Evolutionary conservation across 1,284 basidiomycete genomes (phyloP), one percentile per base, ranked within the genome.

Genomic region (Cutaneotrichosporon spelunceum): DNA sequence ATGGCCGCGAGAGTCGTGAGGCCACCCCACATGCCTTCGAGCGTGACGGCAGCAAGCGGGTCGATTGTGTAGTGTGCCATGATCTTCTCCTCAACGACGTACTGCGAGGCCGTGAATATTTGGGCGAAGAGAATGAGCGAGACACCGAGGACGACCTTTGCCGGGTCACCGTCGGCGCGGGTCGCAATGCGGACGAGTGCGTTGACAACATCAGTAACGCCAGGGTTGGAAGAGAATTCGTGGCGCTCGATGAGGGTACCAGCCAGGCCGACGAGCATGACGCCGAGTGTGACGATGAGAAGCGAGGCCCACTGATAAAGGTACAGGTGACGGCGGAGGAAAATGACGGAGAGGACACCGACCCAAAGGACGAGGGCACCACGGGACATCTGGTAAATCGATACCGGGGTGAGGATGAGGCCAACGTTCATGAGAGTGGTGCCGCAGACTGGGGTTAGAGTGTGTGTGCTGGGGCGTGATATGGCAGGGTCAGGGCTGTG

Each of bases 311-410:
- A 99, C 67, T 85, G 83, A 53, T 75, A 79, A 13, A 69, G 72
- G 62, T 63, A 74, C 24, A 80, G 70, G 34, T 70, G 72, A 16
- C 93, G 86, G 59, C 85, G 86, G 61, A 99, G 86, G 83, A 99
- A 99, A 66, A 94, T 79, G 72, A 99, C 93, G 58, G 89, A 91
- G 68, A 98, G 86, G 59, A 93, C 78, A 42, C 93, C 96, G 66
- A 99, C 96, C 82, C 96, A 99, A 57, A 99, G 85, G 57, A 99
- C 95, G 60, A 99, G 86, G 14, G 94, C 91, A 47, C 96, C 96
- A 66, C 96, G 87, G 45, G 90, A 92, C 95, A 98, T 98, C 81
- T 95, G 95, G 83, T 91, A 98, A 71, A 99, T 93, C 56, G 93
- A 96, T 48, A 98, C 95, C 26, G 94, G 94, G 1, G 92, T 95